Percentiles rank a stretch among this genome's conserved stretches.
Conservation (phyloP, 2,329 filamentous ascomycete genomes). For the Dissoconium aciculare region DNA sequence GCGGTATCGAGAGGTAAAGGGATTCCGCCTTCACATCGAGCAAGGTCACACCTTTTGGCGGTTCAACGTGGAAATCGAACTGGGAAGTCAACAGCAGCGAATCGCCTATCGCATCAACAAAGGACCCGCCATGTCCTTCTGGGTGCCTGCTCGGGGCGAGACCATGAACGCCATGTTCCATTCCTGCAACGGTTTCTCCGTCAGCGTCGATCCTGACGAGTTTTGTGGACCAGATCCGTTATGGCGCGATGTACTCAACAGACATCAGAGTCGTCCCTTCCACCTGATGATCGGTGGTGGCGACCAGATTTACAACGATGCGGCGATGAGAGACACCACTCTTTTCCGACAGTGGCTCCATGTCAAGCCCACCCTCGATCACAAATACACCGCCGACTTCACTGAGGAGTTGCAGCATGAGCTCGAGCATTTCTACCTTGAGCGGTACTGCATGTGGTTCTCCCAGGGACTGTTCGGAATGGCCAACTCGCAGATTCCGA, state of each 20-base stretch:
- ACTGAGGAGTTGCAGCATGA: conserved; percentile 72
- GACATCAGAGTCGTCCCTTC: conserved; percentile 79
- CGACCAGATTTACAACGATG: conserved; percentile 93
- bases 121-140: conserved; percentile 78
- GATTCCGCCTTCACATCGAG: conserved; percentile 69
- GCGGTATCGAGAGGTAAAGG: conserved; percentile 70
- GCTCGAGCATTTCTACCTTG: conserved; percentile 73
- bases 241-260: conserved; percentile 92
- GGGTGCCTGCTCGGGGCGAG: conserved; percentile 72
- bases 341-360: conserved; percentile 74
- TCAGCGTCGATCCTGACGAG: conserved; percentile 59
- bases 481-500: conserved; percentile 85
- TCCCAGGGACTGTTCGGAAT: conserved; percentile 89
- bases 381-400: conserved; percentile 68
- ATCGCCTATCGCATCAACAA: conserved; percentile 93
- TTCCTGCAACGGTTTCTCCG: conserved; percentile 90
- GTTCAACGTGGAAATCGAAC: conserved; percentile 87
- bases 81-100: conserved; percentile 60
- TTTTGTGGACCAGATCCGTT: conserved; percentile 89
- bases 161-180: conserved; percentile 99
- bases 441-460: conserved; percentile 88
- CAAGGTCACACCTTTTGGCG: conserved; percentile 90
- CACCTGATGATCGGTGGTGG: conserved; percentile 97
- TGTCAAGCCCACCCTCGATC: conserved; percentile 60
- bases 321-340: conserved; percentile 56